Percentiles rank a stretch among this genome's conserved stretches.
Conservation (phyloP, 2,329 filamentous ascomycete genomes). For the Monosporascus sp. region DNA sequence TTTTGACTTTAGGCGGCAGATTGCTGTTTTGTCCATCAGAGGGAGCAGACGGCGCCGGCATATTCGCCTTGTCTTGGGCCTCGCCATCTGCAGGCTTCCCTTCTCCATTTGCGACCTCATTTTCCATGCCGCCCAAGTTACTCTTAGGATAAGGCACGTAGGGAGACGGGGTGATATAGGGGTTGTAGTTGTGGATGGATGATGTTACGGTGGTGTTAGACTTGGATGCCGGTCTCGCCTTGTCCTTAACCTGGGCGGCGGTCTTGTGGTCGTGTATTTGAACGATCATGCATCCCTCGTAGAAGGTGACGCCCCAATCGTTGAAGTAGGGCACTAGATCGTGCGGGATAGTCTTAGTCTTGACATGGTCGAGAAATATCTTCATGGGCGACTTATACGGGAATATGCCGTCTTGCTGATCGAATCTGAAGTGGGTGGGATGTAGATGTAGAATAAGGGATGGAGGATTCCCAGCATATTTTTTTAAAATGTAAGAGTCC, state of each 20-base stretch:
- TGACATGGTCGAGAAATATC: constrained; percentile 71
- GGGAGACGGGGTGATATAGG: constrained; percentile 83
- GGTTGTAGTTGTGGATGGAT: constrained; percentile 89
- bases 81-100: constrained; percentile 34
- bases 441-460: constrained; percentile 86
- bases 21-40: constrained; percentile 40
- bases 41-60: constrained; percentile 45
- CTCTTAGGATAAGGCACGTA: constrained; percentile 69
- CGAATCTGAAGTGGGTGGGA: constrained; percentile 81
- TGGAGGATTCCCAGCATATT: constrained; percentile 67
- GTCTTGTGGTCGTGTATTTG: constrained; percentile 86
- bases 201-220: constrained; percentile 62
- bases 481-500: constrained; percentile 73
- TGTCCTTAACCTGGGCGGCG: constrained; percentile 54
- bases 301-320: constrained; percentile 69
- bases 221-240: constrained; percentile 45
- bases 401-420: constrained; percentile 89
- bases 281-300: constrained; percentile 92
- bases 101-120: constrained; percentile 23
- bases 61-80: constrained; percentile 53
- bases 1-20: constrained; percentile 50
- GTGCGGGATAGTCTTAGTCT: constrained; percentile 74
- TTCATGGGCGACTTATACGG: constrained; percentile 90
- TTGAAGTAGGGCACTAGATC: constrained; percentile 79
- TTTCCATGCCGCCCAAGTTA: constrained; percentile 23